These are phyloP conservation scores for Penstemon barbatus DNA, from an alignment of 257 asterid species.

Conservation along the genomic window DNA sequence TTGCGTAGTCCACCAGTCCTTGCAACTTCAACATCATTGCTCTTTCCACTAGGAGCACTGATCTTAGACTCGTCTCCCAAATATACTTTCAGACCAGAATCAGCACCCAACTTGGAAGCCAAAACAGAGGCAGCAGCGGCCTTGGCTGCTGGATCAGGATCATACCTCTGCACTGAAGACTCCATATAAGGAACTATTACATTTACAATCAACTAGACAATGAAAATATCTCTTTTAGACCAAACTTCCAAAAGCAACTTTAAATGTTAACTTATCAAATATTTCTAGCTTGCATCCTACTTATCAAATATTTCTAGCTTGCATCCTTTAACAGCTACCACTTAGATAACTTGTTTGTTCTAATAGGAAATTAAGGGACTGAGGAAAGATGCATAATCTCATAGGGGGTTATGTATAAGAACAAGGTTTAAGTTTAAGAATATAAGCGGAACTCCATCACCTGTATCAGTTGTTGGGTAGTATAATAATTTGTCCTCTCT, in stretches of 20 bases:
- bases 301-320: neutral
- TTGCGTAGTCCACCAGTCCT: constrained; percentile 53
- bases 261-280: neutral
- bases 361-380: neutral
- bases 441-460: constrained; percentile 36
- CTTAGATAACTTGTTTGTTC: neutral
- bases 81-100: constrained; percentile 60
- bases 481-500: constrained; percentile 87
- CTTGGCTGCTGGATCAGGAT: constrained; percentile 78
- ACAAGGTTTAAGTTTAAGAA: neutral
- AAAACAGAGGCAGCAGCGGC: constrained; percentile 76
- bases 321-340: constrained; percentile 2
- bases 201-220: neutral
- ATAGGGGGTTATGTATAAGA: neutral
- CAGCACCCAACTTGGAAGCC: constrained; percentile 74
- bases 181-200: constrained; percentile 17
- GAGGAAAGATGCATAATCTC: neutral
- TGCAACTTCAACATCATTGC: constrained; percentile 52
- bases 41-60: constrained; percentile 44
- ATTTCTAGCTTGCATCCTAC: neutral
- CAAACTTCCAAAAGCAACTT: neutral
- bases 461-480: constrained; percentile 89
- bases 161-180: constrained; percentile 59
- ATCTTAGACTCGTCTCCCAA: constrained; percentile 47
- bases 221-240: neutral